Evolutionary conservation across 2,329 filamentous ascomycete species (phyloP).

Genomic region (Aspergillus novoparasiticus): DNA sequence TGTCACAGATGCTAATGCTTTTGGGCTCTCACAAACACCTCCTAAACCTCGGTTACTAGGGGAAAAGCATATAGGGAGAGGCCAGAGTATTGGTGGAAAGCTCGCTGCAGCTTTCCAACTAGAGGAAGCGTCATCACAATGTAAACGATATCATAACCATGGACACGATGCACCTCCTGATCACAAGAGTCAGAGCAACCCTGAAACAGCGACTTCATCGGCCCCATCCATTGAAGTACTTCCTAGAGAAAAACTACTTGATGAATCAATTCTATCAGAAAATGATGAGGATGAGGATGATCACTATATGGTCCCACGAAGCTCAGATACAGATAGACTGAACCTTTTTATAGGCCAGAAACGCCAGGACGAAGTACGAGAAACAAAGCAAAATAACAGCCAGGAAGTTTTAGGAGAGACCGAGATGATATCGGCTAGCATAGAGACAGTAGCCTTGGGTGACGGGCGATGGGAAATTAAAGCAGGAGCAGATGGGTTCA

Average conservation of each 20-base stretch:
- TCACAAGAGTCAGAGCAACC: background rate
- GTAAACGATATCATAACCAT: background rate
- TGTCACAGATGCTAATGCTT: background rate
- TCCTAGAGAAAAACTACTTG: too few relatives aligned
- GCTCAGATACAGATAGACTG: background rate
- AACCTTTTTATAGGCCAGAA: background rate
- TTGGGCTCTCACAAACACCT: background rate
- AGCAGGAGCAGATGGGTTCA: background rate
- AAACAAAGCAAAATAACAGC: background rate
- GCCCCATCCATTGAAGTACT: background rate
- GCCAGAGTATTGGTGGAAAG: constrained; percentile 25
- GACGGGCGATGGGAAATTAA: background rate
- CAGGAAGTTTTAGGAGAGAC: background rate
- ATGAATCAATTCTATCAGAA: background rate
- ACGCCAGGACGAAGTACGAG: background rate
- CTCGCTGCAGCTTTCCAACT: constrained; percentile 24
- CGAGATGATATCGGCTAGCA: background rate
- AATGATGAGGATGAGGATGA: background rate
- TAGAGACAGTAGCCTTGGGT: background rate
- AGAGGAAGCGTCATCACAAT: background rate
- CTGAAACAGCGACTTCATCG: background rate
- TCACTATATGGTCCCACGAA: background rate
- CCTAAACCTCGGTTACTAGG: background rate
- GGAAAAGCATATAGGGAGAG: constrained; percentile 20
- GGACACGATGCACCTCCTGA: background rate